These are phyloP conservation scores for Mycena venus DNA, from an alignment of 768 basidiomycete species.

Conservation along the genomic window DNA sequence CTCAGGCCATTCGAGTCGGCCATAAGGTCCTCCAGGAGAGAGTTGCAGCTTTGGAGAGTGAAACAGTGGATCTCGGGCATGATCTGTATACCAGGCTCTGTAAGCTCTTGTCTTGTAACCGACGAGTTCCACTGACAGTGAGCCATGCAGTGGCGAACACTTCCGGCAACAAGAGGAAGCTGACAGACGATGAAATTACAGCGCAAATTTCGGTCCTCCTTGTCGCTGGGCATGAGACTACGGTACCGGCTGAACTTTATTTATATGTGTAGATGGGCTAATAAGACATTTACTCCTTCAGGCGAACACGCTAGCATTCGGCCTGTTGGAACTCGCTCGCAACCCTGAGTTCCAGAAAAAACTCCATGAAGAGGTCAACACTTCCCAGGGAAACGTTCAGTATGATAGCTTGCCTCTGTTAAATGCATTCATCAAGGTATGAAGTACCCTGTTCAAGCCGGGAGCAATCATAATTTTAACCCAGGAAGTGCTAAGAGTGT, in stretches of 20 bases:
- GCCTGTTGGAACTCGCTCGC: constrained; percentile 8
- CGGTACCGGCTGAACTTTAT: not conserved
- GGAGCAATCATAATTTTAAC: not conserved
- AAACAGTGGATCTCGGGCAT: not conserved
- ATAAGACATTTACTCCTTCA: not conserved
- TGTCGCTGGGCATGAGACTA: constrained; percentile 12
- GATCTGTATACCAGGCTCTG: constrained; percentile 2
- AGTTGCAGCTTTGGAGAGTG: constrained; percentile 2
- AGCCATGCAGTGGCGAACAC: not conserved
- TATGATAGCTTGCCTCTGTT: constrained; percentile 5
- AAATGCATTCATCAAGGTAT: constrained; percentile 11
- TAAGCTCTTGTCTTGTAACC: not conserved
- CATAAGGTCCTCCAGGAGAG: not conserved
- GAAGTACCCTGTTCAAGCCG: not conserved
- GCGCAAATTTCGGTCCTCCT: constrained; percentile 12
- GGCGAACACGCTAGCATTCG: constrained; percentile 12
- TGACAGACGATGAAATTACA: not conserved
- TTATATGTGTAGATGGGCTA: not conserved
- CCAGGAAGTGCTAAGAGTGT: constrained; percentile 1
- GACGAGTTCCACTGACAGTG: not conserved
- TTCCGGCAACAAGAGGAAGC: not conserved
- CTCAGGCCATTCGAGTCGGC: not conserved
- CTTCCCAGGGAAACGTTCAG: not conserved
- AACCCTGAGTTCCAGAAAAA: constrained; percentile 10
- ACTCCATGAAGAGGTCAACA: not conserved